A percentile compares a stretch with the other conserved stretches of the same genome.
Conservation (phyloP, 2,329 filamentous ascomycete genomes). For the Aspergillus arachidicola region DNA sequence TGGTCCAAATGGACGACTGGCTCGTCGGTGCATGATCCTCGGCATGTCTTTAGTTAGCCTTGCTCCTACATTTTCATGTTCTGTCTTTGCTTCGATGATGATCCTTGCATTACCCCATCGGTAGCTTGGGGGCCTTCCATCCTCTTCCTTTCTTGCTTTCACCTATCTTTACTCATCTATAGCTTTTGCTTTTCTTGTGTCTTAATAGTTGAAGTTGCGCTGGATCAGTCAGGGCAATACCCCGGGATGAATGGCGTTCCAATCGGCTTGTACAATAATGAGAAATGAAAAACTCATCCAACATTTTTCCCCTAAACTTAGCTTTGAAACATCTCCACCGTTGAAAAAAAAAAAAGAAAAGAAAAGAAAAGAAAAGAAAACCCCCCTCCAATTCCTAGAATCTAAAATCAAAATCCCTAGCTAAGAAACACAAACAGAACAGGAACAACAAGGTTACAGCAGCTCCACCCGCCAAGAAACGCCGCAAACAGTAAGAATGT, state of each 20-base stretch:
- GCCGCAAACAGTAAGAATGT: background rate
- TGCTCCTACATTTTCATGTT: background rate
- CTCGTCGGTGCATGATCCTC: conserved; percentile 30
- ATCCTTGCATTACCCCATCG: background rate
- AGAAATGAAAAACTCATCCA: background rate
- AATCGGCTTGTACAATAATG: conserved; percentile 1
- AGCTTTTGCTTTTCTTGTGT: background rate
- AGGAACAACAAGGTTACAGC: background rate
- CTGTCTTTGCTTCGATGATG: background rate
- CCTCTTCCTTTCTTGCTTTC: conserved; percentile 17
- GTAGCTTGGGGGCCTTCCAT: conserved; percentile 15
- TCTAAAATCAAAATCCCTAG: background rate
- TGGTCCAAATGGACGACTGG: conserved; percentile 36
- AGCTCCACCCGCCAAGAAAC: background rate
- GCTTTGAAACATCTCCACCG: background rate
- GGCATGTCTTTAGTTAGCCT: background rate
- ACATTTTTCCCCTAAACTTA: background rate
- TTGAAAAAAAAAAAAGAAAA: background rate
- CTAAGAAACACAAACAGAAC: background rate
- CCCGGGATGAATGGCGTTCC: conserved; percentile 13
- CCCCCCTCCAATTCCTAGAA: background rate
- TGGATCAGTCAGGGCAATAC: conserved; percentile 11
- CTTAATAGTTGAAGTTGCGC: background rate
- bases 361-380: background rate
- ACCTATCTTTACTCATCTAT: background rate